phyloP scores from a whole-genome alignment of 192 early-diverging fungal species.

The Phlyctochytrium arcticum region DNA sequence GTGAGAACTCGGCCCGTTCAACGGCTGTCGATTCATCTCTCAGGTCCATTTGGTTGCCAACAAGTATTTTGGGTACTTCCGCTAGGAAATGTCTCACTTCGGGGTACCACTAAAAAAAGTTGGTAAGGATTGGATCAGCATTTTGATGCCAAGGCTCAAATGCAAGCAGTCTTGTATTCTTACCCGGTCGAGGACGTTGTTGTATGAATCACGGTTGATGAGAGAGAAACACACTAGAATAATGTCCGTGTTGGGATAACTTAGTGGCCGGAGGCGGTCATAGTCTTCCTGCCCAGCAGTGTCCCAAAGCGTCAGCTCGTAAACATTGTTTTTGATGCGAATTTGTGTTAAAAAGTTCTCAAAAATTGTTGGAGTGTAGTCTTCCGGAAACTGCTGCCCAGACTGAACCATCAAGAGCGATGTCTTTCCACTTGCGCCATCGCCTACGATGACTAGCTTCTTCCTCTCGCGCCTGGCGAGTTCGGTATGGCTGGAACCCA shows the following conservation, averaged over 20 bases:
- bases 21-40: slow-evolving; percentile 27
- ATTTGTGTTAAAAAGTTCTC: slow-evolving; percentile 45
- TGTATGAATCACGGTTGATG: slow-evolving; percentile 73
- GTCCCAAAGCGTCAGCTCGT: slow-evolving; percentile 50
- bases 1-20: neutral
- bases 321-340: neutral
- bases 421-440: slow-evolving; percentile 56
- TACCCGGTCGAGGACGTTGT: slow-evolving; percentile 71
- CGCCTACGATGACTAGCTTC: slow-evolving; percentile 55
- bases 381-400: slow-evolving; percentile 47
- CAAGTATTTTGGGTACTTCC: slow-evolving; percentile 71
- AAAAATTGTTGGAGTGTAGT: slow-evolving; percentile 75
- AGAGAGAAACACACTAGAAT: slow-evolving; percentile 69
- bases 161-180: neutral
- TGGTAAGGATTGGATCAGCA: neutral
- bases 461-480: slow-evolving; percentile 14
- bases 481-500: neutral
- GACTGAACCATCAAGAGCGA: slow-evolving; percentile 49
- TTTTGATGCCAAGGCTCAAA: neutral
- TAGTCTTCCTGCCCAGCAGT: slow-evolving; percentile 98
- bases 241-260: slow-evolving; percentile 88
- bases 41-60: slow-evolving; percentile 49
- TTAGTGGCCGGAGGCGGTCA: slow-evolving; percentile 87
- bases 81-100: slow-evolving; percentile 80
- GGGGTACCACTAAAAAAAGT: slow-evolving; percentile 63